These are phyloP conservation scores for Crithidia mellificae DNA, from an alignment of 208 protist species.

Conservation along the genomic window DNA sequence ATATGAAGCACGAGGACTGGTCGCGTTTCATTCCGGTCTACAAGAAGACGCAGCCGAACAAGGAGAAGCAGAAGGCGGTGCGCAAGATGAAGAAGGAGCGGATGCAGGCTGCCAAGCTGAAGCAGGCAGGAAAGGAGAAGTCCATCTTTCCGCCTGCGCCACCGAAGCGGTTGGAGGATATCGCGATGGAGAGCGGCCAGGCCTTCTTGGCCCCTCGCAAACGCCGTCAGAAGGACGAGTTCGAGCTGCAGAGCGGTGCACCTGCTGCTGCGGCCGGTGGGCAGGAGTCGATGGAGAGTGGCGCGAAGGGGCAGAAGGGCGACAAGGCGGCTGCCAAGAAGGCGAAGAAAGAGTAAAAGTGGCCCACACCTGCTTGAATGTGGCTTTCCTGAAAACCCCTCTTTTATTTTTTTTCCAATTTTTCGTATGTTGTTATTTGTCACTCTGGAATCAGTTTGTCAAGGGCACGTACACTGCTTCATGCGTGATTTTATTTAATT, in stretches of 20 bases:
- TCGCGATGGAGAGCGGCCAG: slow-evolving; percentile 91
- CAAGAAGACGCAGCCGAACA: slow-evolving; percentile 89
- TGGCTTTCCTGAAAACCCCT: neutral
- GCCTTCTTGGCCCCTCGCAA: slow-evolving; percentile 74
- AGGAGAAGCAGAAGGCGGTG: slow-evolving; percentile 89
- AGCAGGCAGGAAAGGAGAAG: slow-evolving; percentile 75
- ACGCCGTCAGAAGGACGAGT: slow-evolving; percentile 67
- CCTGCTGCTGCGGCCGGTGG: neutral
- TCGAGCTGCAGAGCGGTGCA: slow-evolving; percentile 38
- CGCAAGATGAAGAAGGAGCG: slow-evolving; percentile 89
- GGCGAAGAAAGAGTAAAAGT: slow-evolving; percentile 11
- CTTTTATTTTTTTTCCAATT: too few relatives aligned
- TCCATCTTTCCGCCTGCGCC: slow-evolving; percentile 89
- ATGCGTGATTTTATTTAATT: too few relatives aligned
- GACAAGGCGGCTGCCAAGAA: slow-evolving; percentile 3
- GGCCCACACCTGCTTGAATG: neutral
- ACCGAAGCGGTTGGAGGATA: slow-evolving; percentile 87
- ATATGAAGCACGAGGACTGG: slow-evolving; percentile 97
- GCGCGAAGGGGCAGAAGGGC: slow-evolving; percentile 1
- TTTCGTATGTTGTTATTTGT: too few relatives aligned
- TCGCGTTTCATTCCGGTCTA: slow-evolving; percentile 98
- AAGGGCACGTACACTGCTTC: too few relatives aligned
- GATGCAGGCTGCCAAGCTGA: slow-evolving; percentile 53
- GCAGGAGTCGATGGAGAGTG: slow-evolving; percentile 4
- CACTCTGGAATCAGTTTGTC: too few relatives aligned